Evolutionary conservation across 2,329 filamentous ascomycete species (phyloP).

Genomic region (Colletotrichum paranaense): DNA sequence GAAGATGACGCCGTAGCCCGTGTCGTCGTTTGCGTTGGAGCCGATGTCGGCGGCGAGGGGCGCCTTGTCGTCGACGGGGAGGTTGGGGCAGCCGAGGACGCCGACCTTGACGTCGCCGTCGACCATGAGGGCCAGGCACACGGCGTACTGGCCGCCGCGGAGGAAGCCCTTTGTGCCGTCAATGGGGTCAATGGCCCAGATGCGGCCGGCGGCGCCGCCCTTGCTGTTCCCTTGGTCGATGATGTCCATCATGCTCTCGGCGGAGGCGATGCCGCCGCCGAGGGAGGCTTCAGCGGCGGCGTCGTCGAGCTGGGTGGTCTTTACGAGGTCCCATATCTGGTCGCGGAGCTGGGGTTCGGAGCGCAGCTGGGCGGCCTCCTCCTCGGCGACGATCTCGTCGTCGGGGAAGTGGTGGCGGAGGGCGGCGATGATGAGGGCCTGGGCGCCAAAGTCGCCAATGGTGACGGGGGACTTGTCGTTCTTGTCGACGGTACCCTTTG

Average conservation of each 20-base stretch:
- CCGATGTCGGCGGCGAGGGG: slow-evolving; percentile 79
- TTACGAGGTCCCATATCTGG: slow-evolving; percentile 86
- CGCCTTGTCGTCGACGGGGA: slow-evolving; percentile 85
- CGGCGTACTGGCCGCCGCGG: slow-evolving; percentile 95
- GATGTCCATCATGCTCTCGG: slow-evolving; percentile 74
- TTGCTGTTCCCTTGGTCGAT: slow-evolving; percentile 77
- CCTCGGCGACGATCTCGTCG: slow-evolving; percentile 94
- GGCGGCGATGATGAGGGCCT: slow-evolving; percentile 93
- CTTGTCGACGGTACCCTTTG: slow-evolving; percentile 94
- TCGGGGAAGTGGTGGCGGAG: slow-evolving; percentile 89
- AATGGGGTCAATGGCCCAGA: slow-evolving; percentile 98
- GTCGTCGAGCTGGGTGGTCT: slow-evolving; percentile 76
- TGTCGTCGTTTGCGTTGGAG: slow-evolving; percentile 77
- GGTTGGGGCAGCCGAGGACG: slow-evolving; percentile 94
- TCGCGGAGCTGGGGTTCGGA: slow-evolving; percentile 73
- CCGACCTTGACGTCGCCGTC: slow-evolving; percentile 95
- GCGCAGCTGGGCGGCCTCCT: slow-evolving; percentile 86
- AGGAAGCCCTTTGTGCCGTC: slow-evolving; percentile 98
- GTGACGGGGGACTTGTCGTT: slow-evolving; percentile 97
- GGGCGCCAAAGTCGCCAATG: slow-evolving; percentile 96
- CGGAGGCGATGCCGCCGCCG: slow-evolving; percentile 74
- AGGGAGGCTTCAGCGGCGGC: slow-evolving; percentile 72
- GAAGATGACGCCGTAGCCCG: slow-evolving; percentile 88
- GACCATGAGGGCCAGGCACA: slow-evolving; percentile 91
- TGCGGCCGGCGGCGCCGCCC: slow-evolving; percentile 79